These are phyloP conservation scores for Cymbidium sinense DNA, from an alignment of 106 monocot genomes.

Conservation along the genomic window DNA sequence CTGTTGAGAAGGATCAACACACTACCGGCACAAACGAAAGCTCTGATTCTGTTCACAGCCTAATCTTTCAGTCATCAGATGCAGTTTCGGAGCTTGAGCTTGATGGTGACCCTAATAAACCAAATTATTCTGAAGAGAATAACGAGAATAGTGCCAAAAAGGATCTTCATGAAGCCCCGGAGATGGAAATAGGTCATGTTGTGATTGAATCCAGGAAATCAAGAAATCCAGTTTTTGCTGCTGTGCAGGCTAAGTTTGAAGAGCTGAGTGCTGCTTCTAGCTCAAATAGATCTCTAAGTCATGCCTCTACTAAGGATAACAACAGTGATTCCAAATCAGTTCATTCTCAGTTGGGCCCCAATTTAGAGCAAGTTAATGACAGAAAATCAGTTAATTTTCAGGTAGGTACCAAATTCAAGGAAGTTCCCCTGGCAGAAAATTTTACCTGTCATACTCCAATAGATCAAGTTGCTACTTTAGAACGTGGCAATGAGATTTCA, in stretches of 20 bases:
- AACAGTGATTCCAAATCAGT: slow-evolving; percentile 18
- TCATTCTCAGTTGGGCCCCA: neutral
- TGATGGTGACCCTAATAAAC: neutral
- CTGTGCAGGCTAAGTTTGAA: slow-evolving; percentile 94
- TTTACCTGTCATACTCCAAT: neutral
- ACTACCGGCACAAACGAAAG: slow-evolving; percentile 2
- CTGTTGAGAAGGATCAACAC: slow-evolving; percentile 1
- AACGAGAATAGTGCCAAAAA: slow-evolving; percentile 9
- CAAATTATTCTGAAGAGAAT: slow-evolving; percentile 14
- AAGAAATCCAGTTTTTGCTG: slow-evolving; percentile 70
- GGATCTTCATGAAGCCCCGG: slow-evolving; percentile 25
- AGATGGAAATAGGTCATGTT: slow-evolving; percentile 40
- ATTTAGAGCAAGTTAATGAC: neutral
- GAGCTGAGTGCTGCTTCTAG: slow-evolving; percentile 44
- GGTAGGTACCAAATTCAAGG: neutral
- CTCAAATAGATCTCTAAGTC: slow-evolving; percentile 19
- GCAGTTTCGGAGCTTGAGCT: neutral
- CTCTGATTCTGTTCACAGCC: slow-evolving; percentile 6
- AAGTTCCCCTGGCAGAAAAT: neutral
- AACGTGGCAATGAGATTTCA: neutral
- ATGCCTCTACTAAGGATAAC: slow-evolving; percentile 18
- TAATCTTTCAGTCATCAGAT: slow-evolving; percentile 14
- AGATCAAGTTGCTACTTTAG: neutral
- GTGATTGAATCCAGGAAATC: slow-evolving; percentile 30
- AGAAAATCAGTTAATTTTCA: neutral